phyloP scores from a whole-genome alignment of 2,329 filamentous ascomycete genomes.

The Onygenales sp. region DNA sequence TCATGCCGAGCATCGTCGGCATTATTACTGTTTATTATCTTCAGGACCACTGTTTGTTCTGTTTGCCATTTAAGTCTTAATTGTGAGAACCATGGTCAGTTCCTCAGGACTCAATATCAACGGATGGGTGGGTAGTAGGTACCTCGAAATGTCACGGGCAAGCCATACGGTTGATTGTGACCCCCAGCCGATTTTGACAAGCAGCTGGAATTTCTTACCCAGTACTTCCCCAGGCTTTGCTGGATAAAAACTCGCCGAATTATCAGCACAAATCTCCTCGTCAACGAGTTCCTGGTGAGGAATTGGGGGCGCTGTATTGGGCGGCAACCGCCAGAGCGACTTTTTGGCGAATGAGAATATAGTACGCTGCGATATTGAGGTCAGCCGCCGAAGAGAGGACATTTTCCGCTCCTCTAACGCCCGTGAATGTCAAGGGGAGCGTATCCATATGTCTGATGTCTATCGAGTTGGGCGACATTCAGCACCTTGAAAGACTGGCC shows the following conservation, averaged over 20 bases:
- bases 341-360: background rate
- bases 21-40: constrained; percentile 3
- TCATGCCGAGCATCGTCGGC: background rate
- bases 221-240: constrained; percentile 25
- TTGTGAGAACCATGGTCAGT: background rate
- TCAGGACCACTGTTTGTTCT: background rate
- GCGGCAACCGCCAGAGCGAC: background rate
- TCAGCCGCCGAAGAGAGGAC: too few relatives aligned
- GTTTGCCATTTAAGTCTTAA: constrained; percentile 1
- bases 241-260: constrained; percentile 21
- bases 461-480: too few relatives aligned
- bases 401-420: too few relatives aligned
- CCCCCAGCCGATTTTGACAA: constrained; percentile 32
- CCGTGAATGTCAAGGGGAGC: too few relatives aligned
- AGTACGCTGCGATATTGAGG: too few relatives aligned
- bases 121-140: background rate
- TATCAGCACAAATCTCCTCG: constrained; percentile 14
- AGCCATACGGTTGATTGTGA: constrained; percentile 34
- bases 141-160: constrained; percentile 17
- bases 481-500: too few relatives aligned
- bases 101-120: background rate
- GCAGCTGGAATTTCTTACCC: constrained; percentile 26
- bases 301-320: background rate
- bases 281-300: constrained; percentile 9
- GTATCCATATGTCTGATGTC: too few relatives aligned